Percentiles rank a stretch among this genome's conserved stretches.
These are phyloP conservation scores for Lactifluus pinguis DNA, from an alignment of 768 basidiomycete species.

Conservation along the genomic window DNA sequence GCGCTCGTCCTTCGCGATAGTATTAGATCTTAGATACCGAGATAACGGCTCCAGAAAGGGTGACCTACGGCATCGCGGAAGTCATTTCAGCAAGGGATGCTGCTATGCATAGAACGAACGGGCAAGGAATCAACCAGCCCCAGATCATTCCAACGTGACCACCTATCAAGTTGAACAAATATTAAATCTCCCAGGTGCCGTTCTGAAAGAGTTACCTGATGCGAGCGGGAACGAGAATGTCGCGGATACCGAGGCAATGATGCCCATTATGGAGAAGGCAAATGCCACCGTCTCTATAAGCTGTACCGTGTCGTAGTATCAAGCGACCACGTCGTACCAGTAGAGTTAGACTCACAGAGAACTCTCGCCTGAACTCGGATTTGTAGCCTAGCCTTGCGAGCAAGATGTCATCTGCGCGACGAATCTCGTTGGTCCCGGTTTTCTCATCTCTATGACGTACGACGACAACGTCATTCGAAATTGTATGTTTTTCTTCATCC, in stretches of 20 bases:
- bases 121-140: constrained; percentile 65
- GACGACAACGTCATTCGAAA: background rate
- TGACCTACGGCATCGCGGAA: constrained; percentile 60
- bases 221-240: constrained; percentile 55
- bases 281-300: constrained; percentile 57
- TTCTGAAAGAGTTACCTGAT: constrained; percentile 33
- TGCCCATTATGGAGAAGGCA: constrained; percentile 64
- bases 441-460: background rate
- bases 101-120: constrained; percentile 60
- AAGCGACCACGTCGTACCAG: background rate
- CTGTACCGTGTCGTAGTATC: constrained; percentile 23
- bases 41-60: too few species aligned
- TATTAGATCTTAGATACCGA: background rate
- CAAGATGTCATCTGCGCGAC: constrained; percentile 40
- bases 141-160: constrained; percentile 73
- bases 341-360: constrained; percentile 40
- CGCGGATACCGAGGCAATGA: constrained; percentile 59
- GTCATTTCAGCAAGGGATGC: constrained; percentile 66
- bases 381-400: constrained; percentile 64
- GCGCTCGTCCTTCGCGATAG: constrained; percentile 53
- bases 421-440: background rate
- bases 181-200: background rate
- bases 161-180: constrained; percentile 29
- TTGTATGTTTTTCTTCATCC: constrained; percentile 1
- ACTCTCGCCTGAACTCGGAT: constrained; percentile 65